Conservation (phyloP, 805 yeast species). For the Suhomyces canberraensis region DNA sequence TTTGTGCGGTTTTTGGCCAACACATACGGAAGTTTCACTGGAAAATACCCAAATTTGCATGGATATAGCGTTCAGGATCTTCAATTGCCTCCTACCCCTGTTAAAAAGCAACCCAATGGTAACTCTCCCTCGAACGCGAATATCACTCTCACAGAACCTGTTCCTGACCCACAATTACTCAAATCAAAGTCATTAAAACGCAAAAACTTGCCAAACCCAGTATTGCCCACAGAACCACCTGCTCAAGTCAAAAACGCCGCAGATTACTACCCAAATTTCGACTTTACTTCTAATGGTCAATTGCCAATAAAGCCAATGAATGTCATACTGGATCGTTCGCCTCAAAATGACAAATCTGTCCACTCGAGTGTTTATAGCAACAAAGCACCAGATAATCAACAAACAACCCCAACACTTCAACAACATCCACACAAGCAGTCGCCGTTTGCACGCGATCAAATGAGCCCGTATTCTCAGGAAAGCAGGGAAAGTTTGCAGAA, state of each 20-base stretch:
- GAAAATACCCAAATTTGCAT: constrained; percentile 34
- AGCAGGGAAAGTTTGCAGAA: not conserved
- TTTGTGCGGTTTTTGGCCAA: constrained; percentile 32
- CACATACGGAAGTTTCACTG: constrained; percentile 32
- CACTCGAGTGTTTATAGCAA: constrained; percentile 1
- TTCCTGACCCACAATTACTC: constrained; percentile 18
- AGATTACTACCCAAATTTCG: constrained; percentile 30
- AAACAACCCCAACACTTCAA: not conserved
- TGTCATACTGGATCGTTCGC: constrained; percentile 26
- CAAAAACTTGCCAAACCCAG: constrained; percentile 20
- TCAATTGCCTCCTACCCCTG: constrained; percentile 27
- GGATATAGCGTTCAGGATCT: constrained; percentile 35
- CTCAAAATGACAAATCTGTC: not conserved
- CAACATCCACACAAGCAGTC: constrained; percentile 12
- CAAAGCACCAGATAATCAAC: not conserved
- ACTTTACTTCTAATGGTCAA: constrained; percentile 42
- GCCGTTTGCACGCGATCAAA: constrained; percentile 1
- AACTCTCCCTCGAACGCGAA: constrained; percentile 2
- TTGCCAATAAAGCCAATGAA: constrained; percentile 43
- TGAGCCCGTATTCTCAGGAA: too few species aligned
- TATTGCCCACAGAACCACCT: constrained; percentile 18
- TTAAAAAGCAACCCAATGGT: constrained; percentile 5
- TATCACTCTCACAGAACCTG: constrained; percentile 17
- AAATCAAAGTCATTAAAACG: constrained; percentile 21
- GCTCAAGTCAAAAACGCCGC: constrained; percentile 6